These are phyloP conservation scores for Amylocarpus encephaloides DNA, from an alignment of 2,329 filamentous ascomycete species.

Conservation along the genomic window DNA sequence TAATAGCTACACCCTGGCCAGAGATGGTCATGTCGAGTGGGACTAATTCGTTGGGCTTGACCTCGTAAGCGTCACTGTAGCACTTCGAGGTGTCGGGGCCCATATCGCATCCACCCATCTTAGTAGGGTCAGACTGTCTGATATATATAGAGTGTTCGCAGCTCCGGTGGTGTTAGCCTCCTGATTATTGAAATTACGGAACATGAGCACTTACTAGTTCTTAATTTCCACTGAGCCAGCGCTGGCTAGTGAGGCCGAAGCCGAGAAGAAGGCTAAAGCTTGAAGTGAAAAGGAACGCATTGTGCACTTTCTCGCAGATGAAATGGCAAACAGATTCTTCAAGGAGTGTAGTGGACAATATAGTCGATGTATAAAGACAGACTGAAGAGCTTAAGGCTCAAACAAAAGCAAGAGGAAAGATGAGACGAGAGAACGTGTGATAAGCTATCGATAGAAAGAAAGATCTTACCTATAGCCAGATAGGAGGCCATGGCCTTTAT, in stretches of 20 bases:
- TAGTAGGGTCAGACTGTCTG: not conserved
- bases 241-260: conserved; percentile 2
- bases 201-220: not conserved
- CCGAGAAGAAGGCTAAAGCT: not conserved
- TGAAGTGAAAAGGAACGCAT: conserved; percentile 3
- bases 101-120: conserved; percentile 5
- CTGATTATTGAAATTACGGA: not conserved
- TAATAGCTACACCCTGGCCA: no score
- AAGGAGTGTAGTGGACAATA: not conserved
- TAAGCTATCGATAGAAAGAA: not conserved
- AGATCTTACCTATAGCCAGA: not conserved
- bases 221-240: not conserved
- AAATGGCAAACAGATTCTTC: not conserved
- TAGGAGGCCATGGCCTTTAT: not conserved
- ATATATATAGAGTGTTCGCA: not conserved
- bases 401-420: not conserved
- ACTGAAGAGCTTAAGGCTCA: not conserved
- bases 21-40: not conserved
- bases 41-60: not conserved
- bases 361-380: conserved; percentile 2
- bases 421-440: conserved; percentile 1
- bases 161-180: not conserved
- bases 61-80: not conserved
- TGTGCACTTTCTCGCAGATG: not conserved
- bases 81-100: conserved; percentile 1